Evolutionary conservation across 1,284 basidiomycete genomes (phyloP).

Genomic region (Schizopora paradoxa): DNA sequence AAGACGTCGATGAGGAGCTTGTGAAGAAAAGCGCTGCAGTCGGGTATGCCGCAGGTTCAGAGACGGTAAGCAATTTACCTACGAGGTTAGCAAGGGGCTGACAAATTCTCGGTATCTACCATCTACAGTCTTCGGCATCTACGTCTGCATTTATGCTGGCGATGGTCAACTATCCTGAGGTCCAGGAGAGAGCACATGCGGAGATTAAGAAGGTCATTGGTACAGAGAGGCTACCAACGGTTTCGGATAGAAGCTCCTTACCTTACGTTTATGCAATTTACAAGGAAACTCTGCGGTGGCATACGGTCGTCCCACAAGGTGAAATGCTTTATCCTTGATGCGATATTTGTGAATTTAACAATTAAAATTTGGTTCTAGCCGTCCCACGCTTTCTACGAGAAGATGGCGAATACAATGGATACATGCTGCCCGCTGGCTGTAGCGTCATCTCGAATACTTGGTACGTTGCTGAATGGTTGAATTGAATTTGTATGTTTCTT

Average conservation of each 20-base stretch:
- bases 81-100: neutral
- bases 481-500: no score
- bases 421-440: neutral
- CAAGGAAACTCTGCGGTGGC: conserved; percentile 24
- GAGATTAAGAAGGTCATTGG: conserved; percentile 26
- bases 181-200: conserved; percentile 21
- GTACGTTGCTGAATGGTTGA: neutral
- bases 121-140: neutral
- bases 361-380: conserved; percentile 13
- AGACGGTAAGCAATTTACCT: neutral
- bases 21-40: neutral
- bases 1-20: neutral
- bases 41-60: neutral
- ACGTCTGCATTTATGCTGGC: conserved; percentile 15
- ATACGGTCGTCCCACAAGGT: conserved; percentile 4
- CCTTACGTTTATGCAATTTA: conserved; percentile 24
- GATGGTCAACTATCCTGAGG: conserved; percentile 24
- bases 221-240: conserved; percentile 21
- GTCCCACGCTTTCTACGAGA: neutral
- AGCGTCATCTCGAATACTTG: conserved; percentile 1
- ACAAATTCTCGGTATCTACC: neutral
- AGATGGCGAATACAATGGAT: neutral
- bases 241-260: conserved; percentile 15
- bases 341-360: conserved; percentile 17
- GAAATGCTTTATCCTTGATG: neutral